Evolutionary conservation across 2,329 filamentous ascomycete species (phyloP), one percentile per base, ranked within the genome.

Genomic region (Aspergillus clavatus): DNA sequence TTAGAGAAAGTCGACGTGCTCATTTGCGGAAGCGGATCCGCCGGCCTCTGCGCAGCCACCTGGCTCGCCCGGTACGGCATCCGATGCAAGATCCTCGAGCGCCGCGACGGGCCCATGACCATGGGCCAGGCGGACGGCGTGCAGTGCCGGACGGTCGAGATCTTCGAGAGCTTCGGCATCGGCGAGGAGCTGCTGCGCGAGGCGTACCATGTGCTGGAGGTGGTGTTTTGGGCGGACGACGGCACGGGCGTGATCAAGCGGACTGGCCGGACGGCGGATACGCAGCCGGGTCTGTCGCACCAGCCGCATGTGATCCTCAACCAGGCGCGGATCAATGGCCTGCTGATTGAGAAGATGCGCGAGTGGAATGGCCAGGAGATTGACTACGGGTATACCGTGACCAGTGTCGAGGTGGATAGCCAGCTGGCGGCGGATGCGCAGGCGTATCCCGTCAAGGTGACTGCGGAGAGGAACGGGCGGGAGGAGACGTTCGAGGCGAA

Each of bases 91-190:
- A 74, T 85, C 21, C 67, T 84, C 1, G 82, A 86, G 54, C 72
- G 71, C 5, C 74, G 78, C 4, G 47, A 63, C 3, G 80, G 79
- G 0, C 79, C 78, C 0, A 69, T 84, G 40, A 56, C 70, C 31
- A 70, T 74, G 37, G 82, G 81, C 2, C 80, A 85, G 61, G 83
- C 82, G 11, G 82, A 86, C 48, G 79, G 80, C 1, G 76, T 81
- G 14, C 78, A 82, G 61, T 78, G 75, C 45, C 77, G 79, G 1
- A 81, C 79, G 0, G 78, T 82, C 11, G 80, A 83, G 58, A 73
- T 83, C 18, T 80, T 82, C 40, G 79, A 83, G 54, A 78, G 75
- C 36, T 79, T 82, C 24, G 76, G 72, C 1, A 70, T 83, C 3
- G 70, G 73, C 1, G 77, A 79, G 37, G 66, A 73, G 14, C 65